Percentiles rank a stretch among this genome's conserved stretches.
Conservation (phyloP, 2,329 filamentous ascomycete species). For the Alternaria longipes region DNA sequence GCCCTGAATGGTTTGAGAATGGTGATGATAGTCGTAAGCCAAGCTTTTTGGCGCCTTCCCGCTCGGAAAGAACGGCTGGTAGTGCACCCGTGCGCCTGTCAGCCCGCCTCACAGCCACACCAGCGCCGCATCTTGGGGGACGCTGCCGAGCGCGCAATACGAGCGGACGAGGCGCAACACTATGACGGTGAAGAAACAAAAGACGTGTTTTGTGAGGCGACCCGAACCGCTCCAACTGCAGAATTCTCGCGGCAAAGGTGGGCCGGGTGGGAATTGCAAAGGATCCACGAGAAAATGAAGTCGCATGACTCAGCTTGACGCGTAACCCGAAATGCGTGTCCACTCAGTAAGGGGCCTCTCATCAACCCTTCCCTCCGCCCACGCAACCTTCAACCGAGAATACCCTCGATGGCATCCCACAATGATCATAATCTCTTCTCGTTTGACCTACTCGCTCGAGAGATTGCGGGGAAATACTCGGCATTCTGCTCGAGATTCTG, state of each 20-base stretch:
- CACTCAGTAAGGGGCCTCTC: background rate
- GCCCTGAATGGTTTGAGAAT: conserved; percentile 17
- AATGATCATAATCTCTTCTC: background rate
- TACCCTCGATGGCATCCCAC: conserved; percentile 2
- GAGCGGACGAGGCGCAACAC: background rate
- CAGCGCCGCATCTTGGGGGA: background rate
- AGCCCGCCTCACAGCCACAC: conserved; percentile 14
- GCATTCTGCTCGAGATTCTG: background rate
- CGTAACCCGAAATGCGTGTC: conserved; percentile 8
- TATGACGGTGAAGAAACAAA: background rate
- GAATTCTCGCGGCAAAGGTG: background rate
- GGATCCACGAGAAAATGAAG: background rate
- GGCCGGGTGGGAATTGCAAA: background rate
- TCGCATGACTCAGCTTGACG: conserved; percentile 11
- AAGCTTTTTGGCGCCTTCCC: conserved; percentile 19
- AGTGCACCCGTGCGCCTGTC: conserved; percentile 2
- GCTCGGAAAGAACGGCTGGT: conserved; percentile 21
- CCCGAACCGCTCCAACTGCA: background rate
- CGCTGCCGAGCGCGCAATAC: background rate
- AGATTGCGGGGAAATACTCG: background rate
- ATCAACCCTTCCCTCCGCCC: background rate
- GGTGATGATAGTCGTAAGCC: conserved; percentile 21
- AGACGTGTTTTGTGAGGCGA: background rate
- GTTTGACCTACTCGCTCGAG: conserved; percentile 1
- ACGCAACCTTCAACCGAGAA: background rate